Percentiles rank a stretch among this genome's conserved stretches.
These are phyloP conservation scores for Erodium texanum DNA, from an alignment of 441 rosid genomes.

Conservation along the genomic window DNA sequence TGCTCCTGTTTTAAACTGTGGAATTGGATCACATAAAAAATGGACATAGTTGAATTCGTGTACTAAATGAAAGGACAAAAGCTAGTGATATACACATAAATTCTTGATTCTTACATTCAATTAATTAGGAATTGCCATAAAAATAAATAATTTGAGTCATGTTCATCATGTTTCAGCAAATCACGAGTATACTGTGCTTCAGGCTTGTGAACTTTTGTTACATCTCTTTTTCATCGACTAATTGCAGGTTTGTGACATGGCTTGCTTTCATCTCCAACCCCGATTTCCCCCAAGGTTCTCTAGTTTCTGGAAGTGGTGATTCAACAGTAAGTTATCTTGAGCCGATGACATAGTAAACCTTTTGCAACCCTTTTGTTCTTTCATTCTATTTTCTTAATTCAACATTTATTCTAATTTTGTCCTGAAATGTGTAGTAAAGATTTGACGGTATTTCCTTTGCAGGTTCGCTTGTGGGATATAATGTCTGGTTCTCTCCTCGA, in stretches of 20 bases:
- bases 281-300: slow-evolving; percentile 51
- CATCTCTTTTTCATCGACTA: slow-evolving; percentile 5
- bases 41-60: background rate
- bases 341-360: slow-evolving; percentile 7
- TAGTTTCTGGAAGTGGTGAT: slow-evolving; percentile 92
- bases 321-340: slow-evolving; percentile 52
- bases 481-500: slow-evolving; percentile 71
- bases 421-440: slow-evolving; percentile 7
- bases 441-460: slow-evolving; percentile 17
- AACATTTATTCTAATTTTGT: too few relatives aligned
- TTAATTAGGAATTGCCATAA: too few relatives aligned
- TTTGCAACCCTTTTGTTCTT: background rate
- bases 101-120: too few relatives aligned
- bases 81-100: too few relatives aligned
- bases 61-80: background rate
- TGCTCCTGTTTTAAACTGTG: background rate
- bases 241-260: slow-evolving; percentile 66
- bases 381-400: background rate
- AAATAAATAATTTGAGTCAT: too few relatives aligned
- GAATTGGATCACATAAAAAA: background rate
- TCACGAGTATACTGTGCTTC: background rate
- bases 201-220: background rate
- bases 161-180: background rate
- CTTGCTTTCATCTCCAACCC: slow-evolving; percentile 46
- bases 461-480: slow-evolving; percentile 92